Percentiles rank a stretch among this genome's conserved stretches.
Conservation (phyloP, 2,329 filamentous ascomycete species). For the Cladosporium phlei region DNA sequence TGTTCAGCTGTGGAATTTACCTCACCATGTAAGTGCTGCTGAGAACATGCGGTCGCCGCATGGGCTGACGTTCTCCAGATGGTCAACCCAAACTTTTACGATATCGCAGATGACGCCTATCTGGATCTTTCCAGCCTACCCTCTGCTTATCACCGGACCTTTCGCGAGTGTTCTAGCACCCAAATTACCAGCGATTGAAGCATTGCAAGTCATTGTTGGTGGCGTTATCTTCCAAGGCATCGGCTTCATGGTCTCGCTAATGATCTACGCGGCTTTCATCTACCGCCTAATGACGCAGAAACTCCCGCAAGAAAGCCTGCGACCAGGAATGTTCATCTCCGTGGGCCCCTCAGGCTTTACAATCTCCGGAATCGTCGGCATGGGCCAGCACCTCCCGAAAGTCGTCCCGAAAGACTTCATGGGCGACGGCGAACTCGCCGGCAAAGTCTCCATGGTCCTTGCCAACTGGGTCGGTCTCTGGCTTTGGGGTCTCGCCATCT, state of each 20-base stretch:
- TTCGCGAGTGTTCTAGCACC: slow-evolving; percentile 59
- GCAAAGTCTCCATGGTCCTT: slow-evolving; percentile 50
- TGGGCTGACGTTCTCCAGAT: slow-evolving; percentile 37
- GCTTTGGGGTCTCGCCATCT: slow-evolving; percentile 77
- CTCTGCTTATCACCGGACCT: slow-evolving; percentile 69
- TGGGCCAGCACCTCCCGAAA: slow-evolving; percentile 49
- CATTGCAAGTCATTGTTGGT: slow-evolving; percentile 55
- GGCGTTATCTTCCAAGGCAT: slow-evolving; percentile 60
- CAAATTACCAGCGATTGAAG: slow-evolving; percentile 40
- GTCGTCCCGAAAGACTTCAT: slow-evolving; percentile 52
- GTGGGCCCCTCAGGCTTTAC: slow-evolving; percentile 73
- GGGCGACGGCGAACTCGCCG: slow-evolving; percentile 50
- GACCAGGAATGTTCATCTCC: slow-evolving; percentile 80
- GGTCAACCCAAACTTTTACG: slow-evolving; percentile 62
- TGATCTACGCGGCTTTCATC: slow-evolving; percentile 79
- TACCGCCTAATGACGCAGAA: slow-evolving; percentile 88
- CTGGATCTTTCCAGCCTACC: slow-evolving; percentile 85
- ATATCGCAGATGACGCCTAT: slow-evolving; percentile 82
- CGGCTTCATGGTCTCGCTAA: slow-evolving; percentile 62
- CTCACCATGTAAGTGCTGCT: slow-evolving; percentile 61
- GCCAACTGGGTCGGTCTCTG: slow-evolving; percentile 66
- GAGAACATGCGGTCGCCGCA: background rate
- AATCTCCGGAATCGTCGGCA: slow-evolving; percentile 55
- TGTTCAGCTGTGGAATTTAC: slow-evolving; percentile 67
- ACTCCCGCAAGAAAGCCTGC: slow-evolving; percentile 66